Percentiles rank a stretch among this genome's conserved stretches.
phyloP scores from a whole-genome alignment of 2,329 filamentous ascomycete species.

The Whalleya microplaca region DNA sequence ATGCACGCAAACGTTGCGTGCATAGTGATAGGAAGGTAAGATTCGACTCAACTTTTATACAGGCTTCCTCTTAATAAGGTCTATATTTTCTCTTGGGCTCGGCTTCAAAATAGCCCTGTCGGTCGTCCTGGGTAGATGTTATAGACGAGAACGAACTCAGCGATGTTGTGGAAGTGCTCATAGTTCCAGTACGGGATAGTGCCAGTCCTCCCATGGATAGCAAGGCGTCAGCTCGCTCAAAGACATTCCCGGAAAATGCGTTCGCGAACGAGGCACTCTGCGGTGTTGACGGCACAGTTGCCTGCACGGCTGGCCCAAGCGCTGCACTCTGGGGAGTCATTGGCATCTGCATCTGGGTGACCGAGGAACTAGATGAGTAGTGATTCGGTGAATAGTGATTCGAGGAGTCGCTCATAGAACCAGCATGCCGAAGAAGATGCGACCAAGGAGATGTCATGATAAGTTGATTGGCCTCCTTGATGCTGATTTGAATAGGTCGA shows the following conservation, averaged over 20 bases:
- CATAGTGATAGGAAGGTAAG: slow-evolving; percentile 20
- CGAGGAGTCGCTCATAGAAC: slow-evolving; percentile 27
- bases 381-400: slow-evolving; percentile 39
- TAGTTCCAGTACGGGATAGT: slow-evolving; percentile 56
- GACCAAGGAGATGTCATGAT: slow-evolving; percentile 67
- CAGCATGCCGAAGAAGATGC: slow-evolving; percentile 44
- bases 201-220: slow-evolving; percentile 61
- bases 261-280: slow-evolving; percentile 59
- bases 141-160: slow-evolving; percentile 37
- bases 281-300: slow-evolving; percentile 78
- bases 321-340: slow-evolving; percentile 90
- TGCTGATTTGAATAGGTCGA: slow-evolving; percentile 78
- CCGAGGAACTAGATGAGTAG: slow-evolving; percentile 38
- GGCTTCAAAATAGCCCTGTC: slow-evolving; percentile 31
- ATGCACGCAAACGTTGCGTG: slow-evolving; percentile 7
- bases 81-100: slow-evolving; percentile 32
- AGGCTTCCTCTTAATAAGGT: slow-evolving; percentile 32
- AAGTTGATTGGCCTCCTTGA: slow-evolving; percentile 77
- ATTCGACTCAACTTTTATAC: slow-evolving; percentile 36
- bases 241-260: slow-evolving; percentile 61
- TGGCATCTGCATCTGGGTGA: slow-evolving; percentile 55
- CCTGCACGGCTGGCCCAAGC: slow-evolving; percentile 85
- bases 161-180: slow-evolving; percentile 43
- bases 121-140: slow-evolving; percentile 35
- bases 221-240: slow-evolving; percentile 61